phyloP scores from a whole-genome alignment of 179 eudicot genomes.

The Patellifolia procumbens region DNA sequence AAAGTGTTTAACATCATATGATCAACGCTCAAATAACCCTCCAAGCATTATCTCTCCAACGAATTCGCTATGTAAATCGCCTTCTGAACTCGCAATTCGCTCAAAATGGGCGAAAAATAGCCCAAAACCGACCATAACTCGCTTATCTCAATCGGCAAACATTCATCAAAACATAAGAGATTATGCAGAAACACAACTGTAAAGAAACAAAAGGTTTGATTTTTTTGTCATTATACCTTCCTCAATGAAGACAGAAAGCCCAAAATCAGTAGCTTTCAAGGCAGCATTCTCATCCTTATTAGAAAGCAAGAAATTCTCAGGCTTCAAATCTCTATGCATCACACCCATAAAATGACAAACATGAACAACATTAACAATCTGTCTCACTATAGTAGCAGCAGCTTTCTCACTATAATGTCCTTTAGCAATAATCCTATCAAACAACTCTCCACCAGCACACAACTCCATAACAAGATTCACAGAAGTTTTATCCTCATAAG shows the following conservation, averaged over 20 bases:
- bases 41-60: neutral
- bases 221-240: constrained; percentile 36
- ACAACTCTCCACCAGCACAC: constrained; percentile 48
- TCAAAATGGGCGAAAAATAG: too few relatives aligned
- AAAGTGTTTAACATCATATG: constrained; percentile 7
- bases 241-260: constrained; percentile 46
- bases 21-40: constrained; percentile 17
- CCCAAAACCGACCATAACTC: too few relatives aligned
- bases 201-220: too few relatives aligned
- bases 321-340: constrained; percentile 54
- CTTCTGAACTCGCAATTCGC: too few relatives aligned
- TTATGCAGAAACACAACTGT: neutral
- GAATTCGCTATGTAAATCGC: too few relatives aligned
- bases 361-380: constrained; percentile 58
- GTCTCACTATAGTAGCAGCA: constrained; percentile 45
- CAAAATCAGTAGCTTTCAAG: constrained; percentile 53
- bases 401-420: constrained; percentile 55
- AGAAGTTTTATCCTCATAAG: constrained; percentile 42
- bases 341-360: constrained; percentile 57
- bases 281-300: constrained; percentile 46
- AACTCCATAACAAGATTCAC: constrained; percentile 51
- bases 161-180: neutral
- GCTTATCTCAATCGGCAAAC: too few relatives aligned
- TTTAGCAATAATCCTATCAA: constrained; percentile 53
- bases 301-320: constrained; percentile 52